phyloP scores from a whole-genome alignment of 441 rosid species.

The Aleurites moluccanus region DNA sequence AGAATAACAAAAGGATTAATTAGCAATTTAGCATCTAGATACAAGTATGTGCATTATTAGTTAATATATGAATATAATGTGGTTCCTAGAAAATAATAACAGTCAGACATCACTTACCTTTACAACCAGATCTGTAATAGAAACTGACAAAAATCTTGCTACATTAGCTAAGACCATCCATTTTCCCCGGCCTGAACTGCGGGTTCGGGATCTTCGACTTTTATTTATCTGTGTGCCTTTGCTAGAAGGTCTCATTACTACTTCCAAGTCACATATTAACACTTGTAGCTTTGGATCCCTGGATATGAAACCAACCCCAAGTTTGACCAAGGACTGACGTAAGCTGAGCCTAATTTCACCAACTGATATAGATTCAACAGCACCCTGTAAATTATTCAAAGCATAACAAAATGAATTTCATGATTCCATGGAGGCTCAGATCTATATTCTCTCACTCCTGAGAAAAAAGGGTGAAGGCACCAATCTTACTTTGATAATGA shows the following conservation, averaged over 20 bases:
- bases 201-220: constrained; percentile 44
- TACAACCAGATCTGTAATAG: constrained; percentile 75
- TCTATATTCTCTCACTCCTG: background rate
- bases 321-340: constrained; percentile 90
- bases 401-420: constrained; percentile 19
- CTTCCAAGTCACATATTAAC: constrained; percentile 75
- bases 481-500: background rate
- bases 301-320: constrained; percentile 86
- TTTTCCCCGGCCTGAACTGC: constrained; percentile 77
- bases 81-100: background rate
- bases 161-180: constrained; percentile 89
- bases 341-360: constrained; percentile 89
- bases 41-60: background rate
- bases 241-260: constrained; percentile 73
- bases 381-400: constrained; percentile 66
- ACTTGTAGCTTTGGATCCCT: constrained; percentile 94
- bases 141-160: constrained; percentile 90
- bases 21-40: background rate
- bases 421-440: constrained; percentile 1
- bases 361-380: constrained; percentile 83
- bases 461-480: background rate
- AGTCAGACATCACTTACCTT: constrained; percentile 51
- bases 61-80: background rate
- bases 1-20: constrained; percentile 2
- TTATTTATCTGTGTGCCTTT: constrained; percentile 51